Percentiles rank a stretch among this genome's conserved stretches.
These are phyloP conservation scores for Leccinellum luteum DNA, from an alignment of 768 basidiomycete species.

Conservation along the genomic window DNA sequence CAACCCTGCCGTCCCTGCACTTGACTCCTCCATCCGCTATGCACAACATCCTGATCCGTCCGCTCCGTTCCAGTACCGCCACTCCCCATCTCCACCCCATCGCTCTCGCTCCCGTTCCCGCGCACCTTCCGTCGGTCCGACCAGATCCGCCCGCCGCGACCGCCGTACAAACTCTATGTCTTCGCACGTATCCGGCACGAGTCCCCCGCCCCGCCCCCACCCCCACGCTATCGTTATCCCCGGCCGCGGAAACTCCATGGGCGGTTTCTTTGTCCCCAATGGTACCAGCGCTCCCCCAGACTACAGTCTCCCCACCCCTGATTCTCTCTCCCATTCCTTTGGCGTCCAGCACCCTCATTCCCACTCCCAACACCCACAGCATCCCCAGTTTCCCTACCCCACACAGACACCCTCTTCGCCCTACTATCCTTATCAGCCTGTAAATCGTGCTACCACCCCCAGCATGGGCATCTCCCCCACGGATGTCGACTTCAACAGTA, in stretches of 20 bases:
- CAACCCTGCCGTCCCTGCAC: constrained; percentile 49
- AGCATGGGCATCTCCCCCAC: constrained; percentile 28
- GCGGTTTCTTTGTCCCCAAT: constrained; percentile 32
- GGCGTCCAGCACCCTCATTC: constrained; percentile 32
- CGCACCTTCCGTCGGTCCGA: constrained; percentile 44
- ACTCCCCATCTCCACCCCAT: constrained; percentile 29
- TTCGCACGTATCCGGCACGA: constrained; percentile 51
- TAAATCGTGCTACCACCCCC: constrained; percentile 14
- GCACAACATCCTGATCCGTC: constrained; percentile 42
- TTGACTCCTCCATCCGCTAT: constrained; percentile 52
- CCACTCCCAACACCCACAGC: constrained; percentile 22
- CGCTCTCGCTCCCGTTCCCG: constrained; percentile 48
- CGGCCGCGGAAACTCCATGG: constrained; percentile 33
- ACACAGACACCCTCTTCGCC: constrained; percentile 30
- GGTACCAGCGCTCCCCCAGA: constrained; percentile 29
- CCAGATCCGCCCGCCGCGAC: constrained; percentile 46
- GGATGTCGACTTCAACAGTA: constrained; percentile 22
- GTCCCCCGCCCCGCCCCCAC: constrained; percentile 43
- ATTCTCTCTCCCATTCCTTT: constrained; percentile 33
- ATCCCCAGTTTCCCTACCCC: constrained; percentile 23
- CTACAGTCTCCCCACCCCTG: constrained; percentile 46
- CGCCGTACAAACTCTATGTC: constrained; percentile 61
- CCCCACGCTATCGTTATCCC: constrained; percentile 76
- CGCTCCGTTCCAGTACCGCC: constrained; percentile 22
- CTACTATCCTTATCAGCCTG: constrained; percentile 25